Conservation (phyloP, 106 monocot species). For the Vanilla planifolia region DNA sequence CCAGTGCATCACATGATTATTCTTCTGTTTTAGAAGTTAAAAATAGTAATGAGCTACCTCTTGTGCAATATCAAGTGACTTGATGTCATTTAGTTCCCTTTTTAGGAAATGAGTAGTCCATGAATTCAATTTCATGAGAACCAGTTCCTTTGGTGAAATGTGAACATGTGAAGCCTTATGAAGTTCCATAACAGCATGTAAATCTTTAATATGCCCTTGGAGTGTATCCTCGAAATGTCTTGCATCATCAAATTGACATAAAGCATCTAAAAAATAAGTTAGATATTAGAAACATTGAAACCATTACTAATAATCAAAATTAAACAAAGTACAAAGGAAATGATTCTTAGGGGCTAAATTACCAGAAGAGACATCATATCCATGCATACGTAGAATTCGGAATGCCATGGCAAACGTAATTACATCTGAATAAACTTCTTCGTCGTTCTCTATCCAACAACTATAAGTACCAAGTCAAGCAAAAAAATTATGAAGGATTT, state of each 20-base stretch:
- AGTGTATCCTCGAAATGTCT: constrained; percentile 24
- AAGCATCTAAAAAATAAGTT: constrained; percentile 29
- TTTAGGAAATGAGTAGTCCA: constrained; percentile 47
- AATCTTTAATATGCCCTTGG: constrained; percentile 36
- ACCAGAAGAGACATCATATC: constrained; percentile 81
- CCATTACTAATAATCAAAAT: neutral
- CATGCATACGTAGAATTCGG: constrained; percentile 76
- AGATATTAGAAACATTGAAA: neutral
- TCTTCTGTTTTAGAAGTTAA: too few species aligned
- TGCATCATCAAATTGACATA: constrained; percentile 37
- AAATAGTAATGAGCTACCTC: constrained; percentile 18
- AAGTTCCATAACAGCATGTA: constrained; percentile 49
- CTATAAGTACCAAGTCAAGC: constrained; percentile 26
- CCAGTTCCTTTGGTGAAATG: constrained; percentile 34
- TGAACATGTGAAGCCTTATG: constrained; percentile 74
- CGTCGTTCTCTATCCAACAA: constrained; percentile 69
- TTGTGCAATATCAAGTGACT: constrained; percentile 1
- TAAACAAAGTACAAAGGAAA: neutral
- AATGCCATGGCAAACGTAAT: constrained; percentile 74
- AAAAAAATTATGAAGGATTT: neutral
- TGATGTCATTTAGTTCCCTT: constrained; percentile 16
- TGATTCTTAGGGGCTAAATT: constrained; percentile 3
- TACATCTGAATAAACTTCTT: constrained; percentile 54
- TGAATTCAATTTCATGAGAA: constrained; percentile 51
- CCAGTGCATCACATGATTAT: too few species aligned